phyloP scores from a whole-genome alignment of 108 stramenopile species.

The Pseudonitzschia pungens region DNA sequence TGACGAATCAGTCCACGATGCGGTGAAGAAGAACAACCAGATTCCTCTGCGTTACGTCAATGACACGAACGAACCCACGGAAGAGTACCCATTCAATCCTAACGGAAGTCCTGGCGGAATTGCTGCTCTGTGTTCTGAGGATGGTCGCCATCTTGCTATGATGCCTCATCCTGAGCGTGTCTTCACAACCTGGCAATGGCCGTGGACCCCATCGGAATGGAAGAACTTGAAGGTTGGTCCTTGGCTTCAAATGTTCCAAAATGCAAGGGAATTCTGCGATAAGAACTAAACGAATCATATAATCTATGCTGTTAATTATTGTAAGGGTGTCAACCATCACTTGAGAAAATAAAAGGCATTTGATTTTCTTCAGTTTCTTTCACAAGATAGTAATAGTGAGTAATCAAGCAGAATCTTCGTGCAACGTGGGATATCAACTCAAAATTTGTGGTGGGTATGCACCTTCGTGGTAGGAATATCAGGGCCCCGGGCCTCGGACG shows the following conservation, averaged over 20 bases:
- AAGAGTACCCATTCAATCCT: slow-evolving; percentile 98
- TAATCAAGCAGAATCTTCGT: too few species aligned
- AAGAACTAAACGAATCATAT: not conserved
- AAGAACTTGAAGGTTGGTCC: slow-evolving; percentile 79
- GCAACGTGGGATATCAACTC: too few species aligned
- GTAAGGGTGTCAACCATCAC: too few species aligned
- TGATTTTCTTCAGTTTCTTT: too few species aligned
- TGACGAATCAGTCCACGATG: slow-evolving; percentile 66
- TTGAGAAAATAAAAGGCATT: too few species aligned
- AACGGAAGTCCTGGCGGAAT: slow-evolving; percentile 98
- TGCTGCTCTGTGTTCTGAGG: slow-evolving; percentile 98
- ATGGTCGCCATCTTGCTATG: slow-evolving; percentile 97
- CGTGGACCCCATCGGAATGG: slow-evolving; percentile 95
- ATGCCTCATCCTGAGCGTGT: slow-evolving; percentile 99
- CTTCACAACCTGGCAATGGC: slow-evolving; percentile 98
- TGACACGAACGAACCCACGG: slow-evolving; percentile 89
- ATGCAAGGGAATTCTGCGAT: slow-evolving; percentile 95
- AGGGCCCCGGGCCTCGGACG: too few species aligned
- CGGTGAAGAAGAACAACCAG: slow-evolving; percentile 68
- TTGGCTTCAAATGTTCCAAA: slow-evolving; percentile 99
- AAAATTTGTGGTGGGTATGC: too few species aligned
- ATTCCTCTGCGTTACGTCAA: slow-evolving; percentile 95
- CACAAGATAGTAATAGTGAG: too few species aligned
- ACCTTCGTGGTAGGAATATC: too few species aligned
- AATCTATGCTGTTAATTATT: not conserved